Conservation (phyloP, 495 filamentous ascomycete genomes). For the Aspergillus nanangensis region DNA sequence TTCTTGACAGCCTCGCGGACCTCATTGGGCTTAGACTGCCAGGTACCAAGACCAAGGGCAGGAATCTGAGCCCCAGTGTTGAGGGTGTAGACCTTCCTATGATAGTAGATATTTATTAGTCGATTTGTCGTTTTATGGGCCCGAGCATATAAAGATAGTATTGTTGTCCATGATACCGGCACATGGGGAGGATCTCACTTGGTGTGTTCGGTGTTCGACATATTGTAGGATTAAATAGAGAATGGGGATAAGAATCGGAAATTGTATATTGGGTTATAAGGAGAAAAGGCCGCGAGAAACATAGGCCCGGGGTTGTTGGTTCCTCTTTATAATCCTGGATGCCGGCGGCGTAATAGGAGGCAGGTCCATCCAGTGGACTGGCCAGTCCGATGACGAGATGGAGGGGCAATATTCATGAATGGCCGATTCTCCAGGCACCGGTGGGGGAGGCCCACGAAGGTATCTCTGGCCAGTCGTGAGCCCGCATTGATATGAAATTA, state of each 20-base stretch:
- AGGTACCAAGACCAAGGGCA: slow-evolving; percentile 77
- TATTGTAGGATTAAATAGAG: slow-evolving; percentile 20
- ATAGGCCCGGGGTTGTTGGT: too few species aligned
- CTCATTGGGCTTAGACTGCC: slow-evolving; percentile 64
- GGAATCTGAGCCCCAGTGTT: slow-evolving; percentile 80
- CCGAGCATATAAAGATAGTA: too few species aligned
- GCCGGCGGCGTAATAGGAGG: slow-evolving; percentile 13
- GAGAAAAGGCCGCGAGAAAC: neutral
- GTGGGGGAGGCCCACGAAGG: neutral
- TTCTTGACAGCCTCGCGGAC: slow-evolving; percentile 69
- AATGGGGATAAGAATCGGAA: slow-evolving; percentile 1
- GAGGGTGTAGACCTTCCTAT: slow-evolving; percentile 63
- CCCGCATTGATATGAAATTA: too few species aligned
- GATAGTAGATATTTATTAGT: neutral
- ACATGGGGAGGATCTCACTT: slow-evolving; percentile 25
- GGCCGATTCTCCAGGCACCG: slow-evolving; percentile 5
- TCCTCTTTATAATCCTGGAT: too few species aligned
- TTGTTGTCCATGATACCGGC: too few species aligned
- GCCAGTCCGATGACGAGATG: slow-evolving; percentile 12
- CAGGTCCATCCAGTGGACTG: slow-evolving; percentile 33
- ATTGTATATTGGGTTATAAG: neutral
- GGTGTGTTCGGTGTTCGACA: slow-evolving; percentile 37
- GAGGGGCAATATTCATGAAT: slow-evolving; percentile 15
- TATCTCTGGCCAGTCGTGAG: slow-evolving; percentile 2
- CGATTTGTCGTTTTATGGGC: neutral